Evolutionary conservation across 495 filamentous ascomycete genomes (phyloP), one percentile per base, ranked within the genome.

Genomic region (Hyphodiscus hymeniophilus): DNA sequence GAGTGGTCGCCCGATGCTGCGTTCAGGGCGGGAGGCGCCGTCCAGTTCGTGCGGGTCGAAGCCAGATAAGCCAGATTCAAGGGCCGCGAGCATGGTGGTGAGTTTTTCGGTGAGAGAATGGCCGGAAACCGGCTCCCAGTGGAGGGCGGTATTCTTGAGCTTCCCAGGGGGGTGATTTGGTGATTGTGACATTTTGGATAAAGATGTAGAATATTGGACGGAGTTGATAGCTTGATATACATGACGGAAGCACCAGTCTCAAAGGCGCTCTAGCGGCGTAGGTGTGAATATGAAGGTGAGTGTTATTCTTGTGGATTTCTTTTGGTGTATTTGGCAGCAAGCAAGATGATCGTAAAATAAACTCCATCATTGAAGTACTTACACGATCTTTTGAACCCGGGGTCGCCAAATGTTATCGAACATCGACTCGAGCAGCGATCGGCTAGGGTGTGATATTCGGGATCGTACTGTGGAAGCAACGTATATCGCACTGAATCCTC

Each of bases 171-270:
- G 33, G 33, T 4, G 15, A 36, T 36, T 36, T 36, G 33, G 33
- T 36, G 33, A n/a, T 36, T 36, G 33, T 36, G 33, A 36, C 33
- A 36, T 36, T 36, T 36, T 36, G 33, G 17, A 36, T 36, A n/a
- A 36, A 36, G 33, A 36, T 36, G 33, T 36, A 4, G 33, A 36
- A 36, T 5, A 36, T 36, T 32, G 30, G 30, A 32, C 30, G n/a
- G 30, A 32, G 30, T 32, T n/a, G n/a, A n/a, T 32, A n/a, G 30
- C 30, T 32, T 32, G n/a, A 36, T 36, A 36, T n/a, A 36, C 17
- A 36, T 36, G 33, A 36, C 17, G 33, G 12, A 15, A 4, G 13
- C 13, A 36, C 5, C 30, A 36, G 13, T 36, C 17, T 18, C 17
- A 36, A 18, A 36, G 12, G 12, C 6, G 33, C 33, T 36, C 6